phyloP scores from a whole-genome alignment of 192 early-diverging fungal genomes.

The Spizellomyces sp. region DNA sequence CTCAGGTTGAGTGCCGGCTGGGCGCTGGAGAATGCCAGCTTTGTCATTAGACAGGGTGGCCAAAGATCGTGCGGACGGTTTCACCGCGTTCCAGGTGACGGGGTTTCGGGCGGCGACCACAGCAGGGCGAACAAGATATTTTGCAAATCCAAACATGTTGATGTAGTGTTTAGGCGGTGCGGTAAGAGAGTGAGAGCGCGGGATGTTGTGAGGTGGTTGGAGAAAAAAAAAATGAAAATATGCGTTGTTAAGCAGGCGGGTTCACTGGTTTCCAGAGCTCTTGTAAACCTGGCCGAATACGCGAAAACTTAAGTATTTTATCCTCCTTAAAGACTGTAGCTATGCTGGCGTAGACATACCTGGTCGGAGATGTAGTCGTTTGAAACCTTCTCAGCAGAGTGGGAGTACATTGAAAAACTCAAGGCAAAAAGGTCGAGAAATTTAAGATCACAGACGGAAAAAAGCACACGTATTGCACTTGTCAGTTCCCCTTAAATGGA shows the following conservation, averaged over 20 bases:
- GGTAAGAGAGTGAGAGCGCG: too few relatives aligned
- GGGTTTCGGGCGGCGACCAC: too few relatives aligned
- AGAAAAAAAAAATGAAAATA: neutral
- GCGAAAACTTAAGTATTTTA: neutral
- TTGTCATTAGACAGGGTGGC: conserved; percentile 1
- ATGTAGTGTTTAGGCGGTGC: too few relatives aligned
- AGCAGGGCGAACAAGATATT: too few relatives aligned
- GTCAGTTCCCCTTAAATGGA: too few relatives aligned
- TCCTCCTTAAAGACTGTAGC: neutral
- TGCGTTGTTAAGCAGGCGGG: conserved; percentile 2
- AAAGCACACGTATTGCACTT: too few relatives aligned
- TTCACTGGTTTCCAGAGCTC: conserved; percentile 23
- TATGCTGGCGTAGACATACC: conserved; percentile 41
- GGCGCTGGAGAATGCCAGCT: conserved; percentile 33
- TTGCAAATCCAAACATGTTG: too few relatives aligned
- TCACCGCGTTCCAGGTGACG: too few relatives aligned
- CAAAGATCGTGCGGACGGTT: neutral
- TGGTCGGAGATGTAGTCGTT: conserved; percentile 92
- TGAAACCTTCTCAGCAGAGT: conserved; percentile 83
- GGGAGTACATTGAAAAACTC: conserved; percentile 36
- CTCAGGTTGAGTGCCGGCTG: conserved; percentile 35
- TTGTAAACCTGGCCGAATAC: conserved; percentile 43
- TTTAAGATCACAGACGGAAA: too few relatives aligned
- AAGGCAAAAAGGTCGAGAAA: too few relatives aligned
- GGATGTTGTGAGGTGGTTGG: too few relatives aligned